Evolutionary conservation across 345 rosid species (phyloP).

Genomic region (Hibiscus syriacus): DNA sequence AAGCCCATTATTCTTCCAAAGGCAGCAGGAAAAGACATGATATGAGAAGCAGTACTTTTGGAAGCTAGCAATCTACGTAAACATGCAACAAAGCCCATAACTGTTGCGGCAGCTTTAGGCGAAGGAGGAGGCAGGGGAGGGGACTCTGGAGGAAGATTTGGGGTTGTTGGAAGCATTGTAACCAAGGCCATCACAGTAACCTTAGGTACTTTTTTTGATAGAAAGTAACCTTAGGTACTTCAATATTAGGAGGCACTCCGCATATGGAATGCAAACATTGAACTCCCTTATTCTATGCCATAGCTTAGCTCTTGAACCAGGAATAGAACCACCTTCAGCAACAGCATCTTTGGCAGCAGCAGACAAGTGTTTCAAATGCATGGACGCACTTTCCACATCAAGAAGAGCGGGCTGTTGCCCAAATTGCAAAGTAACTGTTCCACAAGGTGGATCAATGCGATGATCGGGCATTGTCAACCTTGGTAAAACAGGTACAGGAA

Average conservation of each 20-base stretch:
- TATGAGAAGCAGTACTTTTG: slow-evolving; percentile 89
- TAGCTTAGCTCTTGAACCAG: slow-evolving; percentile 90
- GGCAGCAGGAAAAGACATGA: slow-evolving; percentile 98
- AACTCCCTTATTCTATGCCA: slow-evolving; percentile 99
- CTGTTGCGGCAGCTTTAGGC: slow-evolving; percentile 98
- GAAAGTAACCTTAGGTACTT: slow-evolving; percentile 97
- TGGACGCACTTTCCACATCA: slow-evolving; percentile 62
- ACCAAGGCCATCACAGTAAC: slow-evolving; percentile 96
- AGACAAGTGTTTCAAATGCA: slow-evolving; percentile 94
- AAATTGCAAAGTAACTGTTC: slow-evolving; percentile 56
- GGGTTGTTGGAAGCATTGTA: slow-evolving; percentile 92
- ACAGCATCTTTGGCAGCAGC: slow-evolving; percentile 98
- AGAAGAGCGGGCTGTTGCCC: slow-evolving; percentile 47
- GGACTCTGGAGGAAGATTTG: slow-evolving; percentile 83
- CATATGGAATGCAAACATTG: slow-evolving; percentile 84
- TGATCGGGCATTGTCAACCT: slow-evolving; percentile 99
- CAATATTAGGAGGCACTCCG: slow-evolving; percentile 79
- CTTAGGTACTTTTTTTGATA: no score
- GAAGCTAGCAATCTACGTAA: slow-evolving; percentile 87
- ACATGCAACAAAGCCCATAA: slow-evolving; percentile 93
- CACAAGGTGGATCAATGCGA: slow-evolving; percentile 95
- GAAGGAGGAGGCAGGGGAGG: slow-evolving; percentile 97
- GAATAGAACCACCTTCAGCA: slow-evolving; percentile 90
- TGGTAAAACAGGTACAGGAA: slow-evolving; percentile 78
- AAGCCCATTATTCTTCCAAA: slow-evolving; percentile 98